These are phyloP conservation scores for Solanum boliviense DNA, from an alignment of 257 asterid species.

Conservation along the genomic window DNA sequence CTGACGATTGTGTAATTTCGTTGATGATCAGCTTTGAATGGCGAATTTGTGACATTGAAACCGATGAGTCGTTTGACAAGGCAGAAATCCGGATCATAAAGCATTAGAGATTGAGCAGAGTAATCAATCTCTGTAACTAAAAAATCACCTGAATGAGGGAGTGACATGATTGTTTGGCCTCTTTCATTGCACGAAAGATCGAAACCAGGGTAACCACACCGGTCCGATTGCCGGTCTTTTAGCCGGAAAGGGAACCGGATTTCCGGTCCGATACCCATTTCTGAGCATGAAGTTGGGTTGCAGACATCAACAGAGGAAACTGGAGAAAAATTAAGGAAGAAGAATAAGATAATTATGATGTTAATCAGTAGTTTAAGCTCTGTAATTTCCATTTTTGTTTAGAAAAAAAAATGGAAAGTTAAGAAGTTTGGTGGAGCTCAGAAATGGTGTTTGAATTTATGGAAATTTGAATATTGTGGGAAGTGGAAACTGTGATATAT, in stretches of 20 bases:
- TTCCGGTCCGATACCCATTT: conserved; percentile 18
- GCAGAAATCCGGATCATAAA: conserved; percentile 55
- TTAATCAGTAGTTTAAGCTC: not conserved
- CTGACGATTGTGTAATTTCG: conserved; percentile 32
- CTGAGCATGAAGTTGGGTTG: conserved; percentile 14
- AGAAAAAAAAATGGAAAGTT: not conserved
- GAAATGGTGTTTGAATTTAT: not conserved
- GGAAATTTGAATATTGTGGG: not conserved
- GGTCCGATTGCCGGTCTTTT: conserved; percentile 14
- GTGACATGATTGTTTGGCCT: conserved; percentile 36
- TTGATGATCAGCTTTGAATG: conserved; percentile 17
- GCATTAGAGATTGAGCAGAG: conserved; percentile 23
- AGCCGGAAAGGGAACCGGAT: conserved; percentile 73
- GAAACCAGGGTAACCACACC: conserved; percentile 66
- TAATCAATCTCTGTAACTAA: conserved; percentile 54
- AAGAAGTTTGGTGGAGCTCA: not conserved
- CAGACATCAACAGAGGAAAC: conserved; percentile 22
- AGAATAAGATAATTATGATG: not conserved
- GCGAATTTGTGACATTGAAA: conserved; percentile 33
- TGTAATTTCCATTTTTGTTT: not conserved
- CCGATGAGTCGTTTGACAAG: conserved; percentile 39
- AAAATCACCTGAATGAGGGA: conserved; percentile 66
- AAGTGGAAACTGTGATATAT: not conserved
- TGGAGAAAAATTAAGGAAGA: conserved; percentile 1
- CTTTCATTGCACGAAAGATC: conserved; percentile 50